Evolutionary conservation across 768 basidiomycete species (phyloP), one percentile per base, ranked within the genome.

Genomic region (Suillus bovinus): DNA sequence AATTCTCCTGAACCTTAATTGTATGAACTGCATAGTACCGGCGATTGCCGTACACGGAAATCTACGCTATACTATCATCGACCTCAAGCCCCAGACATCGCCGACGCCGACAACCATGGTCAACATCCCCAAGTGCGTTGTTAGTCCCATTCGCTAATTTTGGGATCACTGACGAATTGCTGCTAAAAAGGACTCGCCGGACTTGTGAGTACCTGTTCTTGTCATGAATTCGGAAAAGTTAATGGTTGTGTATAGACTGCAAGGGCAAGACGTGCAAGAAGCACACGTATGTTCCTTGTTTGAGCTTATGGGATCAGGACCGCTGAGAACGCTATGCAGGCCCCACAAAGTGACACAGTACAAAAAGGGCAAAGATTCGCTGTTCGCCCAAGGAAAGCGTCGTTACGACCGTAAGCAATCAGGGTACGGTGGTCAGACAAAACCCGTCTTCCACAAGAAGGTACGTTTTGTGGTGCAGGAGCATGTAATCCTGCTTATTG

Each of bases 401-500:
- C 94, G 97, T 83, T 99, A 99, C 82, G 97, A 99, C 84, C 90
- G 96, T 74, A 96, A 97, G 87, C 95, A 93, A 79, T 90, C 90
- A 67, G 93, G 96, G 80, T 99, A 98, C 82, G 96, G 96, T 91
- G 96, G 96, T 82, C 96, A 99, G 86, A 99, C 96, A 63, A 99
- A 99, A 84, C 96, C 96, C 64, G 96, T 99, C 80, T 99, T 99
- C 91, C 97, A 99, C 92, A 99, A 99, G 86, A 99, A 97, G 90
- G 94, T 88, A 68, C 17, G 39, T 73, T 52, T 11, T 11, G 6
- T 24, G 17, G 54, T 68, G 63, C 63, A 11, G 2, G 0, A 1
- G 50, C 22, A 10, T n/a, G 55, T 14, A 1, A 4, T 27, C 17
- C 22, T 27, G 4, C 54, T 16, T 41, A 46, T 64, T 5, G 52